Base-by-base conservation (phyloP, 2,329 filamentous ascomycete species). In the Botrytis tulipae region DNA sequence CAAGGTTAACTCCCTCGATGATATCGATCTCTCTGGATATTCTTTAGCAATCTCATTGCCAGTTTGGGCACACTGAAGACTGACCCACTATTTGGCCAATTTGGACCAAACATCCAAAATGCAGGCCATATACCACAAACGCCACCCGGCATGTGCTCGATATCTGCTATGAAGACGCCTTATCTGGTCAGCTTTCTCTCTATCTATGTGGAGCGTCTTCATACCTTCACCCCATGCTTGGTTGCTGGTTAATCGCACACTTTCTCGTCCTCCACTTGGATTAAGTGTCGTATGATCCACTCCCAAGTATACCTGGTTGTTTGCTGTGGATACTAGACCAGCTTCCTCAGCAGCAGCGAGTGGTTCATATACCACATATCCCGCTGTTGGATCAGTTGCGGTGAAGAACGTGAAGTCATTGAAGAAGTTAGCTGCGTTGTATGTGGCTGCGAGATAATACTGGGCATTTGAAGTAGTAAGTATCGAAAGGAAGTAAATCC, bases 191-290 rank as follows among this genome's bases (percentile, higher is more conserved):
- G 57, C 12, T n/a, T 29, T 10, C 4, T 42, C 14, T 29, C 14
- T 14, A 12, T n/a, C 40, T 48, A 51, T 35, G 5, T 8, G 25
- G 22, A 14, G 4, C 1, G 7, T 48, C 14, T 35, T 29, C 29
- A 25, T 54, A 1, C 91, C 92, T 76, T 90, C 85, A 44, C 85
- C 88, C 80, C 90, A 94, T 6, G 84, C 82, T 68, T 87, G 85
- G 71, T 88, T 90, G 82, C 90, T 92, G 61, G 89, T 88, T 20
- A 94, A 82, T 25, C 92, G 87, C 57, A 94, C 87, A 75, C 90
- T 93, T 16, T 85, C 84, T 29, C 87, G 82, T n/a, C 86, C 87
- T 1, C 82, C 83, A 37, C 83, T 78, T 0, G 87, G 86, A 74
- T 87, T 87, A 57, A 82, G 76, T 35, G 89, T 91, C 67, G 82